Evolutionary conservation across 2,329 filamentous ascomycete species (phyloP), one percentile per base, ranked within the genome.

Genomic region (Purpureocillium takamizusanense): DNA sequence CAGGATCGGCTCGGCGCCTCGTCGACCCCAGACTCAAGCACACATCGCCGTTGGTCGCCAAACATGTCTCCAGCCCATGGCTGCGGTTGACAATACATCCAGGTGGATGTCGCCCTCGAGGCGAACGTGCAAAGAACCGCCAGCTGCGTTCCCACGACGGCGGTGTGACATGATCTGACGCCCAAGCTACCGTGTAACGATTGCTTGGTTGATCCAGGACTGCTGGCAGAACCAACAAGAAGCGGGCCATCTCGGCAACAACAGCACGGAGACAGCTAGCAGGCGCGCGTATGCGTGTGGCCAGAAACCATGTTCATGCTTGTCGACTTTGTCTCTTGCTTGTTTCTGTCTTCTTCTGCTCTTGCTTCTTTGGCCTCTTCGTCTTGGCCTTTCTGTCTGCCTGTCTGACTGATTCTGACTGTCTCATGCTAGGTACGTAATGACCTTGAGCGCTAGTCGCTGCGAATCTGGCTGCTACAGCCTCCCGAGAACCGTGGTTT

Each of bases 291-390:
- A 36, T 15, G 21, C 21, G 34, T 15, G 40, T 15, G 28, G 52
- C 55, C 52, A 50, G 55, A 56, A 61, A 57, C 11, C 57, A 60
- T 66, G 55, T 59, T 56, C 51, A 65, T 59, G 59, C 60, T 61
- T 61, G 64, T 64, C 63, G 64, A 61, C 61, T 60, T 58, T 56
- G 61, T 42, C 33, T 52, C 45, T 56, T 63, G 17, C 33, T 43
- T 39, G 44, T 37, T 43, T 39, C 36, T 45, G 34, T 39, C 64
- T 38, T 40, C 65, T 59, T 66, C 61, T 68, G 81, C 76, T 82
- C 80, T 81, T 84, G 85, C 21, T 78, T 78, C 74, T 79, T 74
- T 76, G 77, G 76, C 53, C 54, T 61, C 48, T 59, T 47, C 51
- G 42, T 44, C 21, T 25, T 25, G 44, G 30, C 55, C 54, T 55